Base-by-base conservation (phyloP, 1,284 basidiomycete genomes). In the Athelia psychrophila region DNA sequence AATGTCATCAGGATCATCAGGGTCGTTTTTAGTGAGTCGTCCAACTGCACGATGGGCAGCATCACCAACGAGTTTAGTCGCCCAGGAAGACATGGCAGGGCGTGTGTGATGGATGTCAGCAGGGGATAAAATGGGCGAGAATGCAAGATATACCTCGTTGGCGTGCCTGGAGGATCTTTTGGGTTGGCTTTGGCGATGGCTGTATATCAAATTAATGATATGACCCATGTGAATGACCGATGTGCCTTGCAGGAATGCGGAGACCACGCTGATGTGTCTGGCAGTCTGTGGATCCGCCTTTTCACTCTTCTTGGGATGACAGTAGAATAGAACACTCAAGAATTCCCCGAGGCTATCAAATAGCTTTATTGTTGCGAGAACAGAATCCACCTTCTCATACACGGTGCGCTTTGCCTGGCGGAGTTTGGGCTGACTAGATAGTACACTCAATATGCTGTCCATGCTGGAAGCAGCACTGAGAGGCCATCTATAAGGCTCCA, bases 401-500 rank as follows among this genome's bases (percentile, higher is more conserved):
- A n/a, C 12, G n/a, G 33, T 35, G 12, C 33, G 33, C 33, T 35
- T 10, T n/a, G 33, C 12, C 12, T 10, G 12, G n/a, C n/a, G 33
- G 33, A 35, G n/a, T 12, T n/a, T 10, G 10, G 33, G 33, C n/a
- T 35, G 33, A 35, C 12, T 12, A 35, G 33, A 35, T n/a, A 35
- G n/a, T n/a, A n/a, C n/a, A n/a, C n/a, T n/a, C n/a, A n/a, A n/a
- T n/a, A n/a, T n/a, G n/a, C n/a, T n/a, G n/a, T n/a, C n/a, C n/a
- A n/a, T n/a, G n/a, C n/a, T n/a, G n/a, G n/a, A n/a, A n/a, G n/a
- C n/a, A n/a, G n/a, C n/a, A n/a, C n/a, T n/a, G n/a, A n/a, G n/a
- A n/a, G n/a, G n/a, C n/a, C n/a, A n/a, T n/a, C n/a, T n/a, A 30
- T 64, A 64, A 63, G 63, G 63, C 63, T 63, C 60, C 62, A 65